Evolutionary conservation across 2,329 filamentous ascomycete species (phyloP), one percentile per base, ranked within the genome.

Genomic region (Cercospora sp.): DNA sequence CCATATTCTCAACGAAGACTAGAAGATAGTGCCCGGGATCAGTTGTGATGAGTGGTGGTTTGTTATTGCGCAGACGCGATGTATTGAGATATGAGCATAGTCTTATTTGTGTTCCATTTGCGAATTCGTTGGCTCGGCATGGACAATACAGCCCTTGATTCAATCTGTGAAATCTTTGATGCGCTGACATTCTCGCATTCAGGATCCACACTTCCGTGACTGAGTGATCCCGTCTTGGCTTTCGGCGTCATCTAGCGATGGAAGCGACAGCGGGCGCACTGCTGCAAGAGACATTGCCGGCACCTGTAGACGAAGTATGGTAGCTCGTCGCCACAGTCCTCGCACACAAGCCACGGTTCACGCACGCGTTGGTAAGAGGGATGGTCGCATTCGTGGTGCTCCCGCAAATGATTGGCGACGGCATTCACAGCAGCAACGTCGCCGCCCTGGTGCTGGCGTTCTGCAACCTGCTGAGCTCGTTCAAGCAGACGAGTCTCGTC

Each of bases 1-100:
- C 8, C 57, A 68, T 31, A 68, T 65, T 3, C 33, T 65, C 55
- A 62, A 57, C 23, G 66, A 10, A 40, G 59, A 61, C 31, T 61
- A 57, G 53, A 10, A n/a, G n/a, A 26, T 33, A 33, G 31, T 10
- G 31, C 9, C 31, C 12, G 31, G 10, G 9, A 10, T 33, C 31
- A 33, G 9, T 10, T 33, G 9, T 33, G 31, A 33, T 33, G 31
- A 33, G 9, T 10, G 28, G 9, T 33, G 31, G 9, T 33, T 10
- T 33, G 31, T 10, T 33, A 10, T 33, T 33, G 31, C 31, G 10
- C 31, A 33, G 31, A 33, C 31, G 31, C 3, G 31, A 33, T 33
- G 31, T 33, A 33, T 10, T 33, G 31, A 33, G 9, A 10, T 33
- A 33, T 10, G 31, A 33, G 31, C 31, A 33, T 5, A 33, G 31